Evolutionary conservation across 2,329 filamentous ascomycete genomes (phyloP).

Genomic region (Pseudocercospora cruenta): DNA sequence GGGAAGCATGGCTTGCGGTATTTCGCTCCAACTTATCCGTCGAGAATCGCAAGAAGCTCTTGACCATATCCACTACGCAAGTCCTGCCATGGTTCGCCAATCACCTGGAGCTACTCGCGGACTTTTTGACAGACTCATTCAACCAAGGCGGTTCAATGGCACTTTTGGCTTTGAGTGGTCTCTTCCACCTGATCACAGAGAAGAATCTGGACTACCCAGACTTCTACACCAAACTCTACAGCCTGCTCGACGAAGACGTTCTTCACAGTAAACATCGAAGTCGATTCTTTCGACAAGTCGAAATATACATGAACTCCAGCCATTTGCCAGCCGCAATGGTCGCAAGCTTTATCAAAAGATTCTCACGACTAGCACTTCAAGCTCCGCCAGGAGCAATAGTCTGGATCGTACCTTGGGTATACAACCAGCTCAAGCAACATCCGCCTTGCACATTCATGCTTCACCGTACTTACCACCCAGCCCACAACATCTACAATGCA

Average conservation of each 20-base stretch:
- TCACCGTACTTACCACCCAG: slow-evolving; percentile 63
- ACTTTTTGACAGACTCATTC: slow-evolving; percentile 95
- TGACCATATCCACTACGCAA: slow-evolving; percentile 73
- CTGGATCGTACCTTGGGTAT: slow-evolving; percentile 86
- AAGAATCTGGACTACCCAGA: slow-evolving; percentile 84
- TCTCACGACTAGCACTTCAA: slow-evolving; percentile 80
- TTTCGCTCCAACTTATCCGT: slow-evolving; percentile 69
- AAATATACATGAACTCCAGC: slow-evolving; percentile 86
- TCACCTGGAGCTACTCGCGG: slow-evolving; percentile 86
- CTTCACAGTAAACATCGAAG: slow-evolving; percentile 94
- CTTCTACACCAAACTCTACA: slow-evolving; percentile 94
- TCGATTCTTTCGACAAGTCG: slow-evolving; percentile 87
- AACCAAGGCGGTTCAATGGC: slow-evolving; percentile 83
- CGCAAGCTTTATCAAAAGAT: slow-evolving; percentile 94
- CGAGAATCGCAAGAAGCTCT: slow-evolving; percentile 76
- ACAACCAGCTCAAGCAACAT: slow-evolving; percentile 90
- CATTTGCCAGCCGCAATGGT: slow-evolving; percentile 90
- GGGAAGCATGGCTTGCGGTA: slow-evolving; percentile 83
- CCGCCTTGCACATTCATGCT: slow-evolving; percentile 95
- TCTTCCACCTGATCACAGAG: slow-evolving; percentile 92
- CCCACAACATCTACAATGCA: slow-evolving; percentile 35
- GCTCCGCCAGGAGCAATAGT: slow-evolving; percentile 90
- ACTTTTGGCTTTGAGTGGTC: slow-evolving; percentile 83
- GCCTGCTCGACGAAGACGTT: slow-evolving; percentile 80
- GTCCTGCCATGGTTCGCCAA: slow-evolving; percentile 84